Percentiles rank a stretch among this genome's conserved stretches.
These are phyloP conservation scores for Aspergillus fructus DNA, from an alignment of 2,329 filamentous ascomycete species.

Conservation along the genomic window DNA sequence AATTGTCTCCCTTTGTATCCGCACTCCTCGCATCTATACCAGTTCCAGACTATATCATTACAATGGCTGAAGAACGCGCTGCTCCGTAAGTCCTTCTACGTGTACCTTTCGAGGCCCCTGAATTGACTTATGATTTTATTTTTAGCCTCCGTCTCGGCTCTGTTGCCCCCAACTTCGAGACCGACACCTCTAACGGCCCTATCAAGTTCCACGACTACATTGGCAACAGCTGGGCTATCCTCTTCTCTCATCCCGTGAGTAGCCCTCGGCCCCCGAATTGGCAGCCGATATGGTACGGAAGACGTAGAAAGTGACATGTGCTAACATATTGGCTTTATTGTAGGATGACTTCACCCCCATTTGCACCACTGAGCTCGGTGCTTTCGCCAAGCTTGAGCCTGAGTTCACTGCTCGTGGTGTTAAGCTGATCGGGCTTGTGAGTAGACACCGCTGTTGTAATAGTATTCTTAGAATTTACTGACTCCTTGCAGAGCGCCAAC, in stretches of 20 bases:
- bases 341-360: conserved; percentile 82
- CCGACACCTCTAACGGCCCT: conserved; percentile 64
- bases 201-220: conserved; percentile 74
- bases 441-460: conserved; percentile 10
- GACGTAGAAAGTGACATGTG: neutral
- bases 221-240: conserved; percentile 67
- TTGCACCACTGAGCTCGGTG: conserved; percentile 93
- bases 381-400: conserved; percentile 85
- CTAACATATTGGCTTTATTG: neutral
- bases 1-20: neutral
- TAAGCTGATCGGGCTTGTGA: conserved; percentile 80
- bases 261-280: neutral
- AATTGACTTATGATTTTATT: neutral
- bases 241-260: conserved; percentile 67
- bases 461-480: neutral
- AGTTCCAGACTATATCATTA: conserved; percentile 16
- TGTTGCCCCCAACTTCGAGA: conserved; percentile 67
- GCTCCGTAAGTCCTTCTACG: conserved; percentile 37
- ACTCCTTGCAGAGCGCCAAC: conserved; percentile 64
- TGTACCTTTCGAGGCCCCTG: conserved; percentile 9
- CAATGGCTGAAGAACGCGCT: conserved; percentile 45
- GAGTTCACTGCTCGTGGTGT: conserved; percentile 86
- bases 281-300: neutral
- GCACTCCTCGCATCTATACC: conserved; percentile 4
- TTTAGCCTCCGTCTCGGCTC: conserved; percentile 63